These are phyloP conservation scores for Cutaneotrichosporon dermatis DNA, from an alignment of 1,284 basidiomycete species.

Conservation along the genomic window DNA sequence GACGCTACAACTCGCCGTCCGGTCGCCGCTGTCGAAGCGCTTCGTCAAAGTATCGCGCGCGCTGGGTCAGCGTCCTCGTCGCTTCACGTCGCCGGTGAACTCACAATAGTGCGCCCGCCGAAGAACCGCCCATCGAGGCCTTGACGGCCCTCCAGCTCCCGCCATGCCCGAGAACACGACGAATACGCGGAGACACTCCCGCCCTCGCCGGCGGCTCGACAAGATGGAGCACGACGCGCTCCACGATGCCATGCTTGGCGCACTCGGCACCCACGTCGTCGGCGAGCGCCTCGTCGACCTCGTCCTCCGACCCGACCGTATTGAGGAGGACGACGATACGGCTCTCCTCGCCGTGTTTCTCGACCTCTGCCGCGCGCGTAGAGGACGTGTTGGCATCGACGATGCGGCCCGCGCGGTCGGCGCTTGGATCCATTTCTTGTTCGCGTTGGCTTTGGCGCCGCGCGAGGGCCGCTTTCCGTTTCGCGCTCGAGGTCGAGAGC, in stretches of 20 bases:
- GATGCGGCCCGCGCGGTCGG: conserved; percentile 66
- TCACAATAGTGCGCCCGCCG: conserved; percentile 69
- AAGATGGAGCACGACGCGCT: conserved; percentile 77
- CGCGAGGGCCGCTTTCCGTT: conserved; percentile 38
- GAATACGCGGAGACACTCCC: conserved; percentile 77
- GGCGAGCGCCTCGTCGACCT: conserved; percentile 75
- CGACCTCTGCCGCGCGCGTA: conserved; percentile 64
- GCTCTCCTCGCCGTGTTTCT: conserved; percentile 78
- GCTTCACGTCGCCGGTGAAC: conserved; percentile 10
- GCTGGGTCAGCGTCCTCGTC: conserved; percentile 21
- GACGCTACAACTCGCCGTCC: conserved; percentile 32
- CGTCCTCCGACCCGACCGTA: conserved; percentile 74
- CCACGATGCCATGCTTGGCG: conserved; percentile 61
- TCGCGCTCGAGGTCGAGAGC: conserved; percentile 21
- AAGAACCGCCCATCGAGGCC: conserved; percentile 88
- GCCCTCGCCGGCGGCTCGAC: conserved; percentile 60
- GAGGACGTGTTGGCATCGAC: conserved; percentile 79
- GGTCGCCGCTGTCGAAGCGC: conserved; percentile 50
- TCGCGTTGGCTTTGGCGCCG: conserved; percentile 41
- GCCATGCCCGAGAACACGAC: conserved; percentile 80
- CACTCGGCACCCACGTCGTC: conserved; percentile 71
- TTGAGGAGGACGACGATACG: conserved; percentile 82
- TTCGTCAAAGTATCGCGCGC: conserved; percentile 78
- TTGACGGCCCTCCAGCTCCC: conserved; percentile 92
- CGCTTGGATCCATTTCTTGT: conserved; percentile 40